These are phyloP conservation scores for Tephrocybe sp. DNA, from an alignment of 768 basidiomycete species.

Conservation along the genomic window DNA sequence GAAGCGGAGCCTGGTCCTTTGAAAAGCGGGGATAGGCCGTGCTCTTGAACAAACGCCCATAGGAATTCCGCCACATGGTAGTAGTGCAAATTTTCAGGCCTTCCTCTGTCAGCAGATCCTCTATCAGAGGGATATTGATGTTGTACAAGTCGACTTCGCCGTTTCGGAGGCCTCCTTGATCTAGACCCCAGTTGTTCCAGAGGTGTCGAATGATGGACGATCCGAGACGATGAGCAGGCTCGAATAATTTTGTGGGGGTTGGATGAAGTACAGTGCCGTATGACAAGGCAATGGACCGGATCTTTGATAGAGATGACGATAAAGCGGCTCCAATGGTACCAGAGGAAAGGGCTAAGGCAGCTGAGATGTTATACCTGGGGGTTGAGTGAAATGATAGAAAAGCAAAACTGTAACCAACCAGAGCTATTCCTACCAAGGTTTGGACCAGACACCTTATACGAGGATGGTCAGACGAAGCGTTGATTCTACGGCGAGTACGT, in stretches of 20 bases:
- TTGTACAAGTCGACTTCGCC: slow-evolving; percentile 81
- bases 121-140: slow-evolving; percentile 84
- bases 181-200: slow-evolving; percentile 84
- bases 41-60: slow-evolving; percentile 74
- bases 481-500: neutral
- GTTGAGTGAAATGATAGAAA: too few species aligned
- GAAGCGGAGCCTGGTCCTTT: slow-evolving; percentile 19
- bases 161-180: slow-evolving; percentile 51
- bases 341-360: slow-evolving; percentile 86
- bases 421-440: slow-evolving; percentile 86
- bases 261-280: slow-evolving; percentile 80
- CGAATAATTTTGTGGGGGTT: slow-evolving; percentile 53
- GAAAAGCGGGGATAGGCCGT: slow-evolving; percentile 17
- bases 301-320: slow-evolving; percentile 67
- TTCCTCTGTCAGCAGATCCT: slow-evolving; percentile 53
- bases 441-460: slow-evolving; percentile 77
- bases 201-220: slow-evolving; percentile 67
- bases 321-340: slow-evolving; percentile 93
- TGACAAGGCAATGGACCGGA: slow-evolving; percentile 81
- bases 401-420: slow-evolving; percentile 42
- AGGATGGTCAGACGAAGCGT: neutral
- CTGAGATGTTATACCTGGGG: slow-evolving; percentile 41
- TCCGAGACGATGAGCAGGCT: slow-evolving; percentile 73
- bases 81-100: slow-evolving; percentile 79
- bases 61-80: slow-evolving; percentile 80